Evolutionary conservation across 2,329 filamentous ascomycete species (phyloP).

Genomic region (Aspergillus sp.): DNA sequence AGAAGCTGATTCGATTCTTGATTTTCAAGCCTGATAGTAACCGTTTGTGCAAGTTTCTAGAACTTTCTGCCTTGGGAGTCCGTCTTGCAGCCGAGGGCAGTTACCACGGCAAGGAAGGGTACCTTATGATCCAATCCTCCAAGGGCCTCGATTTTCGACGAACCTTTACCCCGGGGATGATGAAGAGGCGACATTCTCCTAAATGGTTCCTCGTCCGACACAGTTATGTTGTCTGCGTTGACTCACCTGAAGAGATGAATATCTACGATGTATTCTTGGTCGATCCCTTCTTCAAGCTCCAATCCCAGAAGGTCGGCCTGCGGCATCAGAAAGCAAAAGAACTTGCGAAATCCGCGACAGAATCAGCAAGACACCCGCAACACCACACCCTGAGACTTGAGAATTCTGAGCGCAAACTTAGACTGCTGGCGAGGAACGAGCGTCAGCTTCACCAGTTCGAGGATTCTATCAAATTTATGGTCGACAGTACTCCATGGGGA

Average conservation of each 20-base stretch:
- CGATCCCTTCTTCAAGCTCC: slow-evolving; percentile 80
- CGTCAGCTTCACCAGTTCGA: slow-evolving; percentile 88
- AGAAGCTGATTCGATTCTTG: slow-evolving; percentile 91
- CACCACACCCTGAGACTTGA: slow-evolving; percentile 86
- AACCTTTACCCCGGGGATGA: slow-evolving; percentile 72
- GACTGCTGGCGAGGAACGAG: slow-evolving; percentile 87
- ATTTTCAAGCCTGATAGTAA: slow-evolving; percentile 97
- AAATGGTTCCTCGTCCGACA: slow-evolving; percentile 99
- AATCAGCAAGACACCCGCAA: slow-evolving; percentile 60
- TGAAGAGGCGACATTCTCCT: slow-evolving; percentile 79
- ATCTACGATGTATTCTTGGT: slow-evolving; percentile 99
- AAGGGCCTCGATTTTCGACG: slow-evolving; percentile 85
- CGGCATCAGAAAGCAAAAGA: slow-evolving; percentile 54
- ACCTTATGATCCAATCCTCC: slow-evolving; percentile 84
- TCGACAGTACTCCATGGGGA: slow-evolving; percentile 77
- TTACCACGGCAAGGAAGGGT: slow-evolving; percentile 97
- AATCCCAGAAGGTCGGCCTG: slow-evolving; percentile 65
- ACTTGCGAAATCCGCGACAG: slow-evolving; percentile 64
- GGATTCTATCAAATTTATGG: slow-evolving; percentile 86
- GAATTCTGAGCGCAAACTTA: slow-evolving; percentile 89
- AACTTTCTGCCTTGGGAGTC: slow-evolving; percentile 90
- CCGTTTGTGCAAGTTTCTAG: slow-evolving; percentile 90
- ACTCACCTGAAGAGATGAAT: slow-evolving; percentile 97
- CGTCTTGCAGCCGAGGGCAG: slow-evolving; percentile 91
- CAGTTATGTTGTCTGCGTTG: slow-evolving; percentile 97